These are phyloP conservation scores for Gorgonomyces haynaldii DNA, from an alignment of 192 early-diverging fungal genomes.

Conservation along the genomic window DNA sequence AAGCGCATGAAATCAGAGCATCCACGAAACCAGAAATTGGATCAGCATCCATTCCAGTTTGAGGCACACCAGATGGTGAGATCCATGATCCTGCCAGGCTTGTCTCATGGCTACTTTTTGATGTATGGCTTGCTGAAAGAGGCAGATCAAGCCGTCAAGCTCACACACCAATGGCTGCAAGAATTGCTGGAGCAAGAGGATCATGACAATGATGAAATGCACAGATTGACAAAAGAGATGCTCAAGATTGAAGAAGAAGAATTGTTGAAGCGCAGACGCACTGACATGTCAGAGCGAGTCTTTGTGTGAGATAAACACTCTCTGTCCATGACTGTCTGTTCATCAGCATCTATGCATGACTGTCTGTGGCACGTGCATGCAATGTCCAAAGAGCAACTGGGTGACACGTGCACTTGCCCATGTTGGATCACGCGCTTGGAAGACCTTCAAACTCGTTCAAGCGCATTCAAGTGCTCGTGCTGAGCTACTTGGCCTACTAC, in stretches of 20 bases:
- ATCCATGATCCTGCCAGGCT: slow-evolving; percentile 62
- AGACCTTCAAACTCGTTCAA: slow-evolving; percentile 80
- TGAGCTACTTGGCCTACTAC: not conserved
- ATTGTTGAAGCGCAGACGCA: too few species aligned
- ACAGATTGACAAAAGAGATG: too few species aligned
- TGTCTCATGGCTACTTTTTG: slow-evolving; percentile 44
- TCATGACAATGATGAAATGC: too few species aligned
- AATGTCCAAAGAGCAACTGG: too few species aligned
- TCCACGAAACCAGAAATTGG: not conserved
- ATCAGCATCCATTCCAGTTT: slow-evolving; percentile 28
- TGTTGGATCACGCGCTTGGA: slow-evolving; percentile 88
- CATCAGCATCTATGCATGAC: too few species aligned
- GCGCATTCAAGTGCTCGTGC: slow-evolving; percentile 65
- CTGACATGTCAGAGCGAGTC: too few species aligned
- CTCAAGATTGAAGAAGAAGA: too few species aligned
- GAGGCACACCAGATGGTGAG: slow-evolving; percentile 41
- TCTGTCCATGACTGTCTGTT: too few species aligned
- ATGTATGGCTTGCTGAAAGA: slow-evolving; percentile 69
- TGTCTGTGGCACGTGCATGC: too few species aligned
- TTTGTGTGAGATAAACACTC: too few species aligned
- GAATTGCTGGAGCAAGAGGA: slow-evolving; percentile 25
- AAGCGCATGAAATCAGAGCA: slow-evolving; percentile 18
- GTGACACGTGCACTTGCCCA: too few species aligned
- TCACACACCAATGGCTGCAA: slow-evolving; percentile 27
- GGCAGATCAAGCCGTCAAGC: slow-evolving; percentile 30